Evolutionary conservation across 2,329 filamentous ascomycete genomes (phyloP).

Genomic region (Neofusicoccum ribis): DNA sequence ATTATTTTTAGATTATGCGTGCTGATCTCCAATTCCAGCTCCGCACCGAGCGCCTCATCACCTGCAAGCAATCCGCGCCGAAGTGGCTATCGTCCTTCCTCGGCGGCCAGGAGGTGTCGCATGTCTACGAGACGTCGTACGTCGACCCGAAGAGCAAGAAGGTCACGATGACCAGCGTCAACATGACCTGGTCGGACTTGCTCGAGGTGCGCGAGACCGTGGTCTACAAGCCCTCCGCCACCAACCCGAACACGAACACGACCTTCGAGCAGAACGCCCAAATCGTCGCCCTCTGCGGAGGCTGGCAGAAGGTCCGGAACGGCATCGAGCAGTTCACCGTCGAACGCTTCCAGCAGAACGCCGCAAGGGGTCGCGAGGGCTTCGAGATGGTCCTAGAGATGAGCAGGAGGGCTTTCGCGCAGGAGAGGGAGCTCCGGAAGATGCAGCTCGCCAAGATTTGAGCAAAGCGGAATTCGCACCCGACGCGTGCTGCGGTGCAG

Average conservation of each 20-base stretch:
- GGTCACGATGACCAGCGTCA: constrained; percentile 95
- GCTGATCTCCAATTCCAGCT: constrained; percentile 46
- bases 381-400: constrained; percentile 95
- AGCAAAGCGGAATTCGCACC: neutral
- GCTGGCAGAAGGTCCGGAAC: constrained; percentile 96
- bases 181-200: constrained; percentile 89
- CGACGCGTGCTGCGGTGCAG: neutral
- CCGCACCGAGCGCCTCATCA: constrained; percentile 69
- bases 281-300: constrained; percentile 91
- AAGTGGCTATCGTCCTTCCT: constrained; percentile 80
- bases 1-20: neutral
- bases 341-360: constrained; percentile 88
- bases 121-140: constrained; percentile 94
- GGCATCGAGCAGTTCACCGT: constrained; percentile 92
- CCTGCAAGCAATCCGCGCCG: constrained; percentile 66
- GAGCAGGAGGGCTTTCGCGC: constrained; percentile 85
- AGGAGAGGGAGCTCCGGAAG: constrained; percentile 70
- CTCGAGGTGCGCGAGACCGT: constrained; percentile 93
- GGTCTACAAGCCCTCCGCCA: constrained; percentile 67
- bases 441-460: constrained; percentile 35
- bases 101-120: constrained; percentile 75
- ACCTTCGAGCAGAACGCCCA: constrained; percentile 86
- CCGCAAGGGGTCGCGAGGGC: constrained; percentile 83
- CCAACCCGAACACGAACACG: constrained; percentile 59
- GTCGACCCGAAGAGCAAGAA: constrained; percentile 81